Conservation (phyloP, 2,329 filamentous ascomycete genomes). For the Phyllosticta citribraziliensis region DNA sequence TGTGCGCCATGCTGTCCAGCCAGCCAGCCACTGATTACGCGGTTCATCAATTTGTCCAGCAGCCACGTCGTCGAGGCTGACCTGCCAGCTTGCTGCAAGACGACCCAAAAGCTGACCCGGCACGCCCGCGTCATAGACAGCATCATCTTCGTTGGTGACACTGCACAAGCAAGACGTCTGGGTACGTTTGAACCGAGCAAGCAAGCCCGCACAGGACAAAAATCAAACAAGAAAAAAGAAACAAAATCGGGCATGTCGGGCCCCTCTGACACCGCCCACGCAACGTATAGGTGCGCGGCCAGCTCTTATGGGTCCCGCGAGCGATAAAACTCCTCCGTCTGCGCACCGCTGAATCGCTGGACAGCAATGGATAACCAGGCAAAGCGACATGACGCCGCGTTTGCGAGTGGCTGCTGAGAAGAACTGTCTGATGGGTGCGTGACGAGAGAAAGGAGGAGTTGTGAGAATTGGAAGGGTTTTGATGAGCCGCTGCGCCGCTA, state of each 20-base stretch:
- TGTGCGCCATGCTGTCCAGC: neutral
- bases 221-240: neutral
- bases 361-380: constrained; percentile 5
- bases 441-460: neutral
- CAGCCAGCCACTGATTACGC: neutral
- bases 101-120: neutral
- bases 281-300: constrained; percentile 10
- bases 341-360: constrained; percentile 9
- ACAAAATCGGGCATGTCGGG: constrained; percentile 1
- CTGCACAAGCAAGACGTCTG: too few relatives aligned
- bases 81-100: neutral
- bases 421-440: constrained; percentile 11
- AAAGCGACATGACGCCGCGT: constrained; percentile 6
- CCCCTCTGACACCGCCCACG: constrained; percentile 10
- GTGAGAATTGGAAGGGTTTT: constrained; percentile 2
- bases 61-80: neutral
- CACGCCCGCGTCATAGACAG: too few relatives aligned
- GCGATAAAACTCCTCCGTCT: neutral
- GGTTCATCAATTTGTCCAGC: neutral
- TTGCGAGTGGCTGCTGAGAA: constrained; percentile 9
- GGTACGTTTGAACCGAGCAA: neutral
- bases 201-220: neutral
- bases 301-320: constrained; percentile 8
- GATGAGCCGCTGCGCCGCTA: neutral
- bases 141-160: too few relatives aligned